Conservation (phyloP, 352 stramenopile species). For the Phytophthora parvispora region DNA sequence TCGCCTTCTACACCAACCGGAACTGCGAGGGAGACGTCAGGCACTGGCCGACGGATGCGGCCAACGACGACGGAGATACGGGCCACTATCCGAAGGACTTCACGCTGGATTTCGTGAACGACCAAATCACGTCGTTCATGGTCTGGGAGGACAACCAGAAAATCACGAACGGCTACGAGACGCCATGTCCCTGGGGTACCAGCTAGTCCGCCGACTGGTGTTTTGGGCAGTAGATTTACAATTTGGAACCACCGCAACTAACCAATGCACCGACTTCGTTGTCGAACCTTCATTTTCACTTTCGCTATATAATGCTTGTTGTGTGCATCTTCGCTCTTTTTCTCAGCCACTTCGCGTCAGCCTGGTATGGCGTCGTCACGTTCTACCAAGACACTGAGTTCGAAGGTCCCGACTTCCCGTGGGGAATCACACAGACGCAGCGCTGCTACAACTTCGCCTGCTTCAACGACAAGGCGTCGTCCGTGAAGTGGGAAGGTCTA, state of each 20-base stretch:
- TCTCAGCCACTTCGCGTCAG: slow-evolving; percentile 9
- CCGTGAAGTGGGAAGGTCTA: slow-evolving; percentile 35
- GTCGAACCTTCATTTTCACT: not conserved
- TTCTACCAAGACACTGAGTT: slow-evolving; percentile 28
- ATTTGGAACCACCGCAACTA: no score
- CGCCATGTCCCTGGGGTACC: slow-evolving; percentile 28
- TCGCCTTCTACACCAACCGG: slow-evolving; percentile 24
- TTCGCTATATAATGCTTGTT: not conserved
- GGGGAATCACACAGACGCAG: slow-evolving; percentile 28
- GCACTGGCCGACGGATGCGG: slow-evolving; percentile 9
- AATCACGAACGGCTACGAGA: slow-evolving; percentile 10
- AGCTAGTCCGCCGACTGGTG: slow-evolving; percentile 7
- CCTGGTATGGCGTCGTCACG: slow-evolving; percentile 28
- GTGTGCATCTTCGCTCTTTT: not conserved
- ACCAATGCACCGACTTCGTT: no score
- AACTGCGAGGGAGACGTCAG: slow-evolving; percentile 13
- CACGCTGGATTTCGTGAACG: slow-evolving; percentile 20
- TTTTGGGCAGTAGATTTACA: not conserved
- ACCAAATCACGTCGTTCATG: slow-evolving; percentile 34
- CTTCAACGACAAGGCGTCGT: slow-evolving; percentile 33
- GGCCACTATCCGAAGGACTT: slow-evolving; percentile 32
- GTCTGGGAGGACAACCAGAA: slow-evolving; percentile 30
- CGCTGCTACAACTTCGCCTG: slow-evolving; percentile 37
- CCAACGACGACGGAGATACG: not conserved
- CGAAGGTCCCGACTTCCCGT: slow-evolving; percentile 8